Percentiles rank a stretch among this genome's conserved stretches.
Evolutionary conservation across 371 early-diverging fungal species (phyloP).

Genomic region (Vairimorpha necatrix): DNA sequence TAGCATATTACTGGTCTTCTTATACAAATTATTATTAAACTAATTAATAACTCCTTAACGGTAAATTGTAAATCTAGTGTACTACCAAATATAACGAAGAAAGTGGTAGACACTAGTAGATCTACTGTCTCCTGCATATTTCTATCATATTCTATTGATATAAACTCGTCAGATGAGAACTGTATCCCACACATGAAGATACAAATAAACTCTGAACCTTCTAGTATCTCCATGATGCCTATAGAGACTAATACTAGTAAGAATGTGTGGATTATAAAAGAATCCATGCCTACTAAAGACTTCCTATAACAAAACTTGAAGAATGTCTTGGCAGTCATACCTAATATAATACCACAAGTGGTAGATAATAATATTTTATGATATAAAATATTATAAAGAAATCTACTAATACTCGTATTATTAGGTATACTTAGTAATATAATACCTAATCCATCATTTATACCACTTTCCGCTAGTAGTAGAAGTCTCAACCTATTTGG

Average conservation of each 20-base stretch:
- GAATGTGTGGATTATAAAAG: constrained; percentile 74
- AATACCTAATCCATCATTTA: constrained; percentile 73
- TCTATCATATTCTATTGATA: constrained; percentile 71
- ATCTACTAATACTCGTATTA: constrained; percentile 50
- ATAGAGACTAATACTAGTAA: constrained; percentile 74
- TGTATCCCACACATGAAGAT: constrained; percentile 79
- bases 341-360: constrained; percentile 73
- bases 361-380: constrained; percentile 69
- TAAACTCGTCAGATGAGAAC: constrained; percentile 76
- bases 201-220: constrained; percentile 79
- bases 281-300: constrained; percentile 78
- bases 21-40: constrained; percentile 71
- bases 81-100: constrained; percentile 83
- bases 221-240: constrained; percentile 71
- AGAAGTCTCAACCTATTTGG: constrained; percentile 73
- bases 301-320: constrained; percentile 70
- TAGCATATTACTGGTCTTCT: constrained; percentile 75
- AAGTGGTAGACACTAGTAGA: constrained; percentile 74
- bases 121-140: constrained; percentile 83
- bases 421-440: constrained; percentile 70
- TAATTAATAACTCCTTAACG: constrained; percentile 68
- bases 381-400: constrained; percentile 47
- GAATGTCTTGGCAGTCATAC: constrained; percentile 68
- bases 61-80: constrained; percentile 72
- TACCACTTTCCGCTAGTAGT: constrained; percentile 71